Evolutionary conservation across 805 yeast genomes (phyloP), one percentile per base, ranked within the genome.

Genomic region (Candida ipomoeae): DNA sequence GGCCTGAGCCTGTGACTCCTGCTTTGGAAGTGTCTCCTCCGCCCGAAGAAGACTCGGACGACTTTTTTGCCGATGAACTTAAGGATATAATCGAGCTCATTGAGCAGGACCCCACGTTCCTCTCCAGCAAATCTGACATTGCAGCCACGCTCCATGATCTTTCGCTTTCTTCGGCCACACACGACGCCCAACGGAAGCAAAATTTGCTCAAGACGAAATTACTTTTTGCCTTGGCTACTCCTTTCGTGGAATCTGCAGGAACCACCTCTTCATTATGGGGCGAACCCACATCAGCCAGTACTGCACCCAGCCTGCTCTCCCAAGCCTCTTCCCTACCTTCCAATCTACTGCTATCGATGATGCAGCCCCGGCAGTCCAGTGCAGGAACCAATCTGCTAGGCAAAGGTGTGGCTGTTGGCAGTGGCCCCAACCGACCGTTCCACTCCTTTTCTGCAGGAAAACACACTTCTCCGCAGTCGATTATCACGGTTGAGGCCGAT

Each of bases 401-500:
- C 20, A 53, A 48, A 23, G 44, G 34, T 43, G 6, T 39, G 29
- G 21, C 39, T 31, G 7, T 62, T 60, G n/a, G 59, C 65, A n/a
- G 40, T 58, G 29, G 44, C 32, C 42, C 54, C 11, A 66, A 68
- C 32, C 61, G 85, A 34, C 79, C 83, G 11, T 82, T 79, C 66
- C 88, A 88, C 70, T 64, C 85, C 35, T 69, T 83, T 53, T 77
- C 89, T 0, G 78, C 90, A 0, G 83, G 87, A 2, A 89, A 87
- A 58, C 84, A 83, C 52, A 67, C 85, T 0, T 73, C 81, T 1
- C 92, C 92, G 10, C 94, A 89, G 61, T 94, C 96, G 0, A 84
- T 90, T 11, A 84, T 91, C 64, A 89, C 96, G 0, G 87, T 95
- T 44, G 82, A 82, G 2, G 70, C 79, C 21, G 81, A 78, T 13